Base-by-base conservation (phyloP, 495 filamentous ascomycete species). In the Trichoderma parareesei region DNA sequence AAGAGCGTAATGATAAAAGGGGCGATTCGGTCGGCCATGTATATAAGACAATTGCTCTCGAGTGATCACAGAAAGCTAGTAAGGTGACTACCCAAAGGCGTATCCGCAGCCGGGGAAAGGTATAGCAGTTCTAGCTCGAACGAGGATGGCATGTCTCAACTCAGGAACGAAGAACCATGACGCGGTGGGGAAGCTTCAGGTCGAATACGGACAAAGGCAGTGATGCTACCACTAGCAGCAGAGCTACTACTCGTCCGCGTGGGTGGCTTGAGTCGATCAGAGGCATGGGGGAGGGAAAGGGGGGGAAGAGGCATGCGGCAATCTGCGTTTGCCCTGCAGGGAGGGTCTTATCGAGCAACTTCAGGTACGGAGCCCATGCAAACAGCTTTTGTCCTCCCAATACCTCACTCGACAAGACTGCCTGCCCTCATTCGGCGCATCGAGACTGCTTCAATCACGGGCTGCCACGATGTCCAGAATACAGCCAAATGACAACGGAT, bases 21-120 rank as follows among this genome's bases (percentile, higher is more conserved):
- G 48, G 53, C 53, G 38, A 61, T 18, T 65, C 69, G 62, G 72
- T 69, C 68, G 18, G 65, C 33, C 65, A 63, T 44, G 38, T 53
- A 62, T 55, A 42, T 16, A 67, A 66, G 6, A 20, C 41, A 49
- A 59, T 43, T 6, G 46, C 46, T 49, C 9, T 2, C 20, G 46
- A 27, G 46, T 60, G 44, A 18, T n/a, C 20, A 65, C 46, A 38
- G 43, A 20, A 41, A 62, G 61, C 38, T 46, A 57, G 53, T 57
- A 27, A 57, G 33, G 20, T 16, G 33, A 57, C 33, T 33, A 57
- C 33, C 27, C 14, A 37, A 49, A 57, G 49, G 53, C 53, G 33
- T 57, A 38, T 57, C 40, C 46, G n/a, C 20, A 57, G 53, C 37
- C 53, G 11, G 53, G 11, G 35, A 27, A 57, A 37, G 37, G 35